These are phyloP conservation scores for Apiotrichum laibachii DNA, from an alignment of 1,284 basidiomycete genomes.

Conservation along the genomic window DNA sequence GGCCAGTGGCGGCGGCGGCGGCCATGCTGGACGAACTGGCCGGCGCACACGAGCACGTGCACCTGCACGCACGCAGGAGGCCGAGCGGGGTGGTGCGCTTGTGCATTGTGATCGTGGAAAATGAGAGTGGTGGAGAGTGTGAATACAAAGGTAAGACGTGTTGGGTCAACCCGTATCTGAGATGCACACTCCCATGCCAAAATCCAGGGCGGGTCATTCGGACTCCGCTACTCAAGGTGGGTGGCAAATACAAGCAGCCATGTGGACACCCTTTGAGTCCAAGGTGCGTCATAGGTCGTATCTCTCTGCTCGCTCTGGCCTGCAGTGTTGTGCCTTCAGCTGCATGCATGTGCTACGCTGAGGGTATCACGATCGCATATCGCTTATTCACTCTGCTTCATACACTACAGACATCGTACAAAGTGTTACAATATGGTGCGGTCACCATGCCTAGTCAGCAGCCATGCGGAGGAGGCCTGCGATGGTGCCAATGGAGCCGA, in stretches of 20 bases:
- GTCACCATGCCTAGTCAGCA: not conserved
- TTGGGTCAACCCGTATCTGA: too few relatives aligned
- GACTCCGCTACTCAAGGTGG: too few relatives aligned
- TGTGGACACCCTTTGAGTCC: too few relatives aligned
- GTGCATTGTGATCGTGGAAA: not conserved
- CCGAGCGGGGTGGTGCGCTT: slow-evolving; percentile 4
- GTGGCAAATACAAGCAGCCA: too few relatives aligned
- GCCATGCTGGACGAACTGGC: not conserved
- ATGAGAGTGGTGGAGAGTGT: not conserved
- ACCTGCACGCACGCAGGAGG: slow-evolving; percentile 5
- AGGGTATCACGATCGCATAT: not conserved
- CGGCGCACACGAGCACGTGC: not conserved
- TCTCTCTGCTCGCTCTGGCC: too few relatives aligned
- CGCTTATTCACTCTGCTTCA: not conserved
- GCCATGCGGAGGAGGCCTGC: slow-evolving; percentile 36
- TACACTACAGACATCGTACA: not conserved
- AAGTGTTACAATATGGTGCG: not conserved
- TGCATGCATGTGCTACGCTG: too few relatives aligned
- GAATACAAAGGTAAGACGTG: too few relatives aligned
- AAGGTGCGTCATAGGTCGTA: too few relatives aligned
- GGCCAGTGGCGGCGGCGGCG: not conserved
- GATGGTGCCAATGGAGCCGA: slow-evolving; percentile 38
- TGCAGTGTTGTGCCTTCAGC: too few relatives aligned
- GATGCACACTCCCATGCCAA: too few relatives aligned
- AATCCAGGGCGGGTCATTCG: too few relatives aligned